phyloP scores from a whole-genome alignment of 225 moss, liverwort and hornwort genomes.

The Physcomitrium patens region DNA sequence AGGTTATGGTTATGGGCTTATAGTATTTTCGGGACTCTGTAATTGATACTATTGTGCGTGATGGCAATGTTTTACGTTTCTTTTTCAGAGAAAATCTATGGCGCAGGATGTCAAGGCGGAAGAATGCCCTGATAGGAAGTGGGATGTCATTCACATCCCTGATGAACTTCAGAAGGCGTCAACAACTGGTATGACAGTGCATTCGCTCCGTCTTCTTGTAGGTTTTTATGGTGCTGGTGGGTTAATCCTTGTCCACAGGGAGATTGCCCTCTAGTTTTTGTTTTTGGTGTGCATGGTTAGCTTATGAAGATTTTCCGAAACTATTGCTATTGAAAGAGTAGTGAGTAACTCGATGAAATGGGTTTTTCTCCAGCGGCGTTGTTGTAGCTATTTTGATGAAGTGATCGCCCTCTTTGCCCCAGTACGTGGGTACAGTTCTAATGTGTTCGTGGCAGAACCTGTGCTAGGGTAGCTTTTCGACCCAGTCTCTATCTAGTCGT shows the following conservation, averaged over 20 bases:
- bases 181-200: slow-evolving; percentile 40
- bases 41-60: too few relatives aligned
- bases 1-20: too few relatives aligned
- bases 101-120: slow-evolving; percentile 27
- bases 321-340: not conserved
- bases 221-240: not conserved
- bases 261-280: not conserved
- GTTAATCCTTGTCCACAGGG: not conserved
- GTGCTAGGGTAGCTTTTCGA: too few relatives aligned
- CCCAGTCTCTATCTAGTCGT: too few relatives aligned
- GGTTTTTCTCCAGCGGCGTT: not conserved
- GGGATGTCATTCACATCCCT: slow-evolving; percentile 52
- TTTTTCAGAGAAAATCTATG: slow-evolving; percentile 23
- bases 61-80: not conserved
- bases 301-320: slow-evolving; percentile 21
- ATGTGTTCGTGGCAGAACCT: too few relatives aligned
- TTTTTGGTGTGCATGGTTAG: not conserved
- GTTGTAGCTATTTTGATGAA: not conserved
- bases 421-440: too few relatives aligned
- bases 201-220: not conserved
- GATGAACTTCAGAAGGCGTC: slow-evolving; percentile 45
- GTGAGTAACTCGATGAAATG: slow-evolving; percentile 8
- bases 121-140: slow-evolving; percentile 24
- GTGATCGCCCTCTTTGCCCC: not conserved
- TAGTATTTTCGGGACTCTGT: too few relatives aligned